phyloP scores from a whole-genome alignment of 1,139 yeast genomes.

The Lodderomyces elongisporus region DNA sequence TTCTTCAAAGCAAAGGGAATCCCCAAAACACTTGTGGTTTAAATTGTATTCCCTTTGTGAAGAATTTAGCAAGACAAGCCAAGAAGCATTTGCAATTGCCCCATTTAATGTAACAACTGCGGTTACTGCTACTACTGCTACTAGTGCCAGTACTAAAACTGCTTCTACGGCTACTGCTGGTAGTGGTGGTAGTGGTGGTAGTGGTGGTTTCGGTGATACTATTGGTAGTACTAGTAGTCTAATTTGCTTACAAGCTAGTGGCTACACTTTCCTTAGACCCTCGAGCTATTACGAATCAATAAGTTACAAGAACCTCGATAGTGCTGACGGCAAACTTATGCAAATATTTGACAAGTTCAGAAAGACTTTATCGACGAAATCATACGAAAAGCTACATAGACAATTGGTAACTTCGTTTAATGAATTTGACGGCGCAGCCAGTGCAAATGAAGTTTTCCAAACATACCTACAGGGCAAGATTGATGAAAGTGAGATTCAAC shows the following conservation, averaged over 20 bases:
- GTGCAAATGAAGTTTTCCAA: conserved; percentile 19
- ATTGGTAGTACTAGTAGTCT: too few relatives aligned
- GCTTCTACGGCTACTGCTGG: too few relatives aligned
- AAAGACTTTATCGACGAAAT: conserved; percentile 22
- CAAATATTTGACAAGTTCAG: conserved; percentile 20
- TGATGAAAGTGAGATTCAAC: conserved; percentile 19
- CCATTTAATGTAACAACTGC: conserved; percentile 4
- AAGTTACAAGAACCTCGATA: conserved; percentile 9
- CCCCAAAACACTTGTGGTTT: conserved; percentile 36
- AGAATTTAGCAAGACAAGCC: conserved; percentile 55
- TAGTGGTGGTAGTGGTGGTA: too few relatives aligned
- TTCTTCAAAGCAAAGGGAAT: conserved; percentile 6
- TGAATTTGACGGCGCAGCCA: conserved; percentile 4
- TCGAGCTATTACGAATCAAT: conserved; percentile 31
- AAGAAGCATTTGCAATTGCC: conserved; percentile 40
- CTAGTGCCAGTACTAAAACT: too few relatives aligned
- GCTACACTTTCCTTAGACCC: conserved; percentile 29
- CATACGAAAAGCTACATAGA: conserved; percentile 18
- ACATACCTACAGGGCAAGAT: conserved; percentile 21
- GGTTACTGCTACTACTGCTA: too few relatives aligned
- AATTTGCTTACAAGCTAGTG: conserved; percentile 29
- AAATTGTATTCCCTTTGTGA: conserved; percentile 60
- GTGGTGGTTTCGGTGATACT: too few relatives aligned
- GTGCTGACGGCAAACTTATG: conserved; percentile 19
- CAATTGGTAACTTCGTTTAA: background rate